Conservation (phyloP, 805 yeast genomes). For the Hanseniaspora lindneri region DNA sequence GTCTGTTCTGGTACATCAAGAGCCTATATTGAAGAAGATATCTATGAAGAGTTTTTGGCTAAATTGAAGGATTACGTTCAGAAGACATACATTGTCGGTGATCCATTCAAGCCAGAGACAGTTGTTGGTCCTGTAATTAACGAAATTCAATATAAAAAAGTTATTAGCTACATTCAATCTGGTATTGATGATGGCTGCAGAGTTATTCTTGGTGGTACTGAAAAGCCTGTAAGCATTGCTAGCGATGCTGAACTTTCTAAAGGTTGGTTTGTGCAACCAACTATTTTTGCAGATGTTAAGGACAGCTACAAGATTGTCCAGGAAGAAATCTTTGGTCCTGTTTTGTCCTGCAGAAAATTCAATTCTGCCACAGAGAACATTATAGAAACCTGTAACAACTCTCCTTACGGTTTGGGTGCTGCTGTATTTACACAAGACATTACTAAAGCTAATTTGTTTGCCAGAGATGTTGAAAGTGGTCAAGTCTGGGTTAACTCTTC, state of each 20-base stretch:
- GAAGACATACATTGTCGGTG: slow-evolving; percentile 41
- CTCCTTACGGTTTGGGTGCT: slow-evolving; percentile 71
- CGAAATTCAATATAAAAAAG: slow-evolving; percentile 44
- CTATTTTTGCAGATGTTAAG: slow-evolving; percentile 59
- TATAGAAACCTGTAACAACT: slow-evolving; percentile 53
- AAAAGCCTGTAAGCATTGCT: slow-evolving; percentile 25
- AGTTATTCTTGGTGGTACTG: slow-evolving; percentile 34
- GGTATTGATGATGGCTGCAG: slow-evolving; percentile 43
- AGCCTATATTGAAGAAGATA: slow-evolving; percentile 43
- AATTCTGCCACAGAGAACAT: slow-evolving; percentile 43
- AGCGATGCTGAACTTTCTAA: slow-evolving; percentile 22
- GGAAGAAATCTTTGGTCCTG: slow-evolving; percentile 87
- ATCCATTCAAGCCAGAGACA: slow-evolving; percentile 37
- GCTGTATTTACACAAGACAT: slow-evolving; percentile 65
- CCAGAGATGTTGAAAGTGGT: slow-evolving; percentile 52
- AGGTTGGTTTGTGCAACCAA: slow-evolving; percentile 66
- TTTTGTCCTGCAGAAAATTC: slow-evolving; percentile 57
- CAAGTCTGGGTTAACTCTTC: slow-evolving; percentile 59
- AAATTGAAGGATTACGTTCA: slow-evolving; percentile 36
- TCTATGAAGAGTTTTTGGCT: slow-evolving; percentile 43
- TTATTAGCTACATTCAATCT: slow-evolving; percentile 34
- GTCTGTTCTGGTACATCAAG: slow-evolving; percentile 59
- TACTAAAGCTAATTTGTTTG: slow-evolving; percentile 51
- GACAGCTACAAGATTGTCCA: slow-evolving; percentile 53
- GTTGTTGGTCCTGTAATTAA: slow-evolving; percentile 56